These are phyloP conservation scores for Striga hermonthica DNA, from an alignment of 305 asterid genomes.

Conservation along the genomic window DNA sequence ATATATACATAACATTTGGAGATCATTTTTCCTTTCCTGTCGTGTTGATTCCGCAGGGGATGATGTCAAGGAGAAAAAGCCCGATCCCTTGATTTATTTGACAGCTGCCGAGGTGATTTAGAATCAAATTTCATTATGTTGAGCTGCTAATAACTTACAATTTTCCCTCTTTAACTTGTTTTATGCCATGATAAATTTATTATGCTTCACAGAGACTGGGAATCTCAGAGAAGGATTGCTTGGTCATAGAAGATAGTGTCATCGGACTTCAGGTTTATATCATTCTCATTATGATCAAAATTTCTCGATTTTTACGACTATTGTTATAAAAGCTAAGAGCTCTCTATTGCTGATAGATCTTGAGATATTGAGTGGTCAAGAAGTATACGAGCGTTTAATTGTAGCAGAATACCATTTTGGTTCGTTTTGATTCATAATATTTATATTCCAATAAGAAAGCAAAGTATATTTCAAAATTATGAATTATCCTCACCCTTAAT, in stretches of 20 bases:
- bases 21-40: conserved; percentile 1
- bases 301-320: too few species aligned
- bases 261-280: conserved; percentile 84
- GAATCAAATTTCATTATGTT: conserved; percentile 11
- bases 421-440: too few species aligned
- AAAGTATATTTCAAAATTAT: too few species aligned
- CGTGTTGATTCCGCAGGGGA: conserved; percentile 53
- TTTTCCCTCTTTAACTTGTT: neutral
- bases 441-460: too few species aligned
- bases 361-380: too few species aligned
- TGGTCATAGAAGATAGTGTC: conserved; percentile 94
- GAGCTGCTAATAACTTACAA: conserved; percentile 1
- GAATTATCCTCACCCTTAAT: too few species aligned
- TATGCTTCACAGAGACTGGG: conserved; percentile 56
- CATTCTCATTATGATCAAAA: conserved; percentile 4
- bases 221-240: conserved; percentile 60
- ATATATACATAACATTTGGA: neutral
- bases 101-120: conserved; percentile 68
- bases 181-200: conserved; percentile 23
- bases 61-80: conserved; percentile 91
- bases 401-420: too few species aligned
- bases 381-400: too few species aligned
- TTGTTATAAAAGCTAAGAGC: too few species aligned
- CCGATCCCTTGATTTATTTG: conserved; percentile 79
- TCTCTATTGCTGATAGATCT: too few species aligned